Percentiles rank a stretch among this genome's conserved stretches.
Evolutionary conservation across 495 filamentous ascomycete species (phyloP).

Genomic region (Cenococcum geophilum): DNA sequence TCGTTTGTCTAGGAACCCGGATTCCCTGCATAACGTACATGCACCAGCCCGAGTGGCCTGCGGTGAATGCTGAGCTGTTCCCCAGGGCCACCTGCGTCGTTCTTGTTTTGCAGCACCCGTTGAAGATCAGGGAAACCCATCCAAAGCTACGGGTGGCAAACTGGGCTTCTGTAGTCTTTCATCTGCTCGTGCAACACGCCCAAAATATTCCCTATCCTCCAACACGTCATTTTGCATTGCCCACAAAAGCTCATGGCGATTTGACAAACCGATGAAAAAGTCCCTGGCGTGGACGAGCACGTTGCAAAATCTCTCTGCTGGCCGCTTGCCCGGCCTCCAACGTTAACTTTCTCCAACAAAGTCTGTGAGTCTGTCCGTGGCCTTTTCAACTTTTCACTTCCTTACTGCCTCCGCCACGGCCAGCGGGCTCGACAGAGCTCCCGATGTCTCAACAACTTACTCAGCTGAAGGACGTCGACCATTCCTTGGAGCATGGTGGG

Average conservation of each 20-base stretch:
- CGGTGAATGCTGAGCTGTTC: neutral
- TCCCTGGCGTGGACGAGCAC: neutral
- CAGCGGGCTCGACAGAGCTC: neutral
- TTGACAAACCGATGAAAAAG: neutral
- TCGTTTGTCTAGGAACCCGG: neutral
- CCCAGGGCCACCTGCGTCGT: neutral
- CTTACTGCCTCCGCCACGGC: neutral
- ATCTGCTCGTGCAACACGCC: neutral
- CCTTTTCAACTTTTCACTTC: too few species aligned
- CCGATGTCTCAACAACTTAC: neutral
- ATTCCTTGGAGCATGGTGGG: neutral
- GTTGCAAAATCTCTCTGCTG: neutral
- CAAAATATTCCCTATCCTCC: neutral
- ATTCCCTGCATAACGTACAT: neutral
- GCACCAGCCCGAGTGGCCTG: neutral
- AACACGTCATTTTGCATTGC: neutral
- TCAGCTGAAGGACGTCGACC: neutral
- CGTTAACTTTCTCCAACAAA: neutral
- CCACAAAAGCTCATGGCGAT: neutral
- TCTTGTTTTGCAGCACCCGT: neutral
- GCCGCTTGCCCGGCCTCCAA: neutral
- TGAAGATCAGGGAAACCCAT: neutral
- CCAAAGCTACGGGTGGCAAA: slow-evolving; percentile 1
- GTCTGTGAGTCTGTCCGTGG: too few species aligned
- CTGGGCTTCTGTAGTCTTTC: neutral